A percentile compares a stretch with the other conserved stretches of the same genome.
Conservation (phyloP, 305 asterid species). For the Coffea humblotiana region DNA sequence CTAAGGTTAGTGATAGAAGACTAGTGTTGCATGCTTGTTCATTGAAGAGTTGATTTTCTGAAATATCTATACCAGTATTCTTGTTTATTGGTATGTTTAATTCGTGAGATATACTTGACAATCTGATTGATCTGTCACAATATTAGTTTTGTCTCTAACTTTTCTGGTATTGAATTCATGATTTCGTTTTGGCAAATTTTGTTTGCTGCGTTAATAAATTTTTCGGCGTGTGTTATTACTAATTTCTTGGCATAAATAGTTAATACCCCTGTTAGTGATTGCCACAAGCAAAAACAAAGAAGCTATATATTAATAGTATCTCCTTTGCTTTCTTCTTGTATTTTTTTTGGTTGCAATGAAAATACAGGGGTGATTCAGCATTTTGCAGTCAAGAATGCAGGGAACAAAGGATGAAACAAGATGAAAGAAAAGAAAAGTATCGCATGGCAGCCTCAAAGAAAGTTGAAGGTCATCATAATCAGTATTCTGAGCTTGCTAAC, state of each 20-base stretch:
- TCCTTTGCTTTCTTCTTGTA: background rate
- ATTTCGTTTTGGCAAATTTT: background rate
- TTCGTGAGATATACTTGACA: background rate
- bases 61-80: background rate
- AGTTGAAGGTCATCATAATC: constrained; percentile 32
- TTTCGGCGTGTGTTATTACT: background rate
- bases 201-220: background rate
- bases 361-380: constrained; percentile 45
- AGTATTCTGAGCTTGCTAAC: constrained; percentile 24
- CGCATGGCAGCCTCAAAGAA: constrained; percentile 10
- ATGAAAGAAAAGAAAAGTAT: constrained; percentile 40
- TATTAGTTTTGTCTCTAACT: background rate
- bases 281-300: background rate
- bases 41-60: background rate
- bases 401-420: constrained; percentile 44
- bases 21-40: background rate
- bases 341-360: background rate
- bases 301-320: background rate
- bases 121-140: background rate
- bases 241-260: background rate
- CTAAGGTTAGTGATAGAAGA: background rate
- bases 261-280: background rate
- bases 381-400: constrained; percentile 55
- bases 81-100: background rate
- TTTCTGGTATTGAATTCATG: background rate